Evolutionary conservation across 1,139 yeast genomes (phyloP).

Genomic region (Taphrina sp.): DNA sequence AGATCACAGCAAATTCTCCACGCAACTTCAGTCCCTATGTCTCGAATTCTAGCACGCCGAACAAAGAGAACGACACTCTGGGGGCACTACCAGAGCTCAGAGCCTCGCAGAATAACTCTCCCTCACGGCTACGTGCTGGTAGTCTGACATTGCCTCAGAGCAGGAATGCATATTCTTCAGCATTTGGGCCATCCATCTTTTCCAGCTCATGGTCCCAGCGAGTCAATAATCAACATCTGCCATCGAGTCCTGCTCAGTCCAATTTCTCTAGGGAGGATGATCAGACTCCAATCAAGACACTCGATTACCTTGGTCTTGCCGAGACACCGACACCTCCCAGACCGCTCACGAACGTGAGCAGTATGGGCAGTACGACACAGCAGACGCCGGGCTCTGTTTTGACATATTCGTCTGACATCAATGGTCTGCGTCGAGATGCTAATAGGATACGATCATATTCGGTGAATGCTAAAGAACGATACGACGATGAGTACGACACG

Average conservation of each 20-base stretch:
- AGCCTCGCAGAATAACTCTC: slow-evolving; percentile 31
- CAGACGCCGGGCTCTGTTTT: slow-evolving; percentile 4
- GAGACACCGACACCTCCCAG: slow-evolving; percentile 36
- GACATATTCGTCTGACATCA: slow-evolving; percentile 40
- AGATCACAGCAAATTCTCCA: slow-evolving; percentile 36
- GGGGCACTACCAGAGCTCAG: slow-evolving; percentile 34
- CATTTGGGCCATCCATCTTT: slow-evolving; percentile 45
- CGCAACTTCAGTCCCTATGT: slow-evolving; percentile 37
- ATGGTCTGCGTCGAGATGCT: slow-evolving; percentile 44
- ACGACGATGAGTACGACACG: slow-evolving; percentile 36
- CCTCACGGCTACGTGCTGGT: slow-evolving; percentile 41
- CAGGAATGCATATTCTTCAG: slow-evolving; percentile 41
- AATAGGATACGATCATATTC: slow-evolving; percentile 47
- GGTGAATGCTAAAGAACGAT: slow-evolving; percentile 41
- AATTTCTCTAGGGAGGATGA: slow-evolving; percentile 35
- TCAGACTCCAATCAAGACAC: slow-evolving; percentile 37
- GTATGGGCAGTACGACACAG: slow-evolving; percentile 10
- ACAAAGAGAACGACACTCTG: slow-evolving; percentile 10
- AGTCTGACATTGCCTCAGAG: slow-evolving; percentile 43
- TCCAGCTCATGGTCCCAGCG: slow-evolving; percentile 38
- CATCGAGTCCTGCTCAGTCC: slow-evolving; percentile 36
- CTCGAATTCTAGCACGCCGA: slow-evolving; percentile 31
- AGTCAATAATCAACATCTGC: slow-evolving; percentile 30
- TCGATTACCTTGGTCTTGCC: slow-evolving; percentile 39
- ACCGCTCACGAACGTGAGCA: slow-evolving; percentile 16